A percentile compares a stretch with the other conserved stretches of the same genome.
phyloP scores from a whole-genome alignment of 2,329 filamentous ascomycete genomes.

The Paramyrothecium roridum region DNA sequence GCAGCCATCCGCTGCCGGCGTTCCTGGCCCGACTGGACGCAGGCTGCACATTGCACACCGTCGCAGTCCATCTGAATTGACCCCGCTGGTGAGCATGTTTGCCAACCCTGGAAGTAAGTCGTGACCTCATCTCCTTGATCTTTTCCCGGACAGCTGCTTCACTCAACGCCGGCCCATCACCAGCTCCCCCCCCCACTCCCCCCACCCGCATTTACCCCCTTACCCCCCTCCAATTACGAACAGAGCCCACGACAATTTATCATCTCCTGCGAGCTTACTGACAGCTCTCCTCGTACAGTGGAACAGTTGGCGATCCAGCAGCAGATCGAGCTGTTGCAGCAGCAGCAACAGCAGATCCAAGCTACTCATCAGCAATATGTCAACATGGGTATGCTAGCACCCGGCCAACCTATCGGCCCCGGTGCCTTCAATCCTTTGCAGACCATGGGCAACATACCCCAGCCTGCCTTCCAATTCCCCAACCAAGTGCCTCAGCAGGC shows the following conservation, averaged over 20 bases:
- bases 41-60: conserved; percentile 96
- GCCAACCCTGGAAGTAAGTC: conserved; percentile 62
- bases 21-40: conserved; percentile 75
- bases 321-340: conserved; percentile 95
- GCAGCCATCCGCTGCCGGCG: conserved; percentile 51
- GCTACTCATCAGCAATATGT: conserved; percentile 96
- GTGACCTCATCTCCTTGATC: neutral
- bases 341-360: conserved; percentile 97
- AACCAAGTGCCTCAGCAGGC: conserved; percentile 72
- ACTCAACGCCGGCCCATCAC: neutral
- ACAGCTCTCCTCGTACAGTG: conserved; percentile 53
- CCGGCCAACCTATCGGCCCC: conserved; percentile 71
- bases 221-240: neutral
- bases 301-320: conserved; percentile 97
- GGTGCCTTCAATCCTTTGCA: conserved; percentile 75
- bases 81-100: conserved; percentile 94
- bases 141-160: neutral
- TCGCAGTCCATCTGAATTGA: conserved; percentile 94
- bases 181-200: neutral
- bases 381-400: conserved; percentile 92
- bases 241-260: neutral
- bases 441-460: conserved; percentile 74
- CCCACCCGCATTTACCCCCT: neutral
- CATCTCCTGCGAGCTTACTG: conserved; percentile 11
- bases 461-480: conserved; percentile 87